Percentiles rank a stretch among this genome's conserved stretches.
phyloP scores from a whole-genome alignment of 2,329 filamentous ascomycete species.

The Domatiomyces catenatus region DNA sequence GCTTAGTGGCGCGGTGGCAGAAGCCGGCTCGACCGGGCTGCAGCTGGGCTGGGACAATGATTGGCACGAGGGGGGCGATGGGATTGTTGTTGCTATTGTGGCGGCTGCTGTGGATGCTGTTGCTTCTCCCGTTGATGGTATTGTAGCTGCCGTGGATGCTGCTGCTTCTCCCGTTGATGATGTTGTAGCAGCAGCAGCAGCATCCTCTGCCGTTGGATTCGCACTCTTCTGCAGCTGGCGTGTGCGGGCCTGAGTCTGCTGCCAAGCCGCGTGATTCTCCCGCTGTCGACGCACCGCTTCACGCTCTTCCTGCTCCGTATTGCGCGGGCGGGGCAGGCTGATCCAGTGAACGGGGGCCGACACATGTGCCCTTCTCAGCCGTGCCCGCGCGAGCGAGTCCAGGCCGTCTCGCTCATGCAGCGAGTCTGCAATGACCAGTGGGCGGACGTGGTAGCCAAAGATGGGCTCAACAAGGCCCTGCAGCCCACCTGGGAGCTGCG shows the following conservation, averaged over 20 bases:
- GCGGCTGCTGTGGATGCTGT: background rate
- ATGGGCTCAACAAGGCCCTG: slow-evolving; percentile 12
- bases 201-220: background rate
- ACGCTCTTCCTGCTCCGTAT: slow-evolving; percentile 6
- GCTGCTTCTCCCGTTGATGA: slow-evolving; percentile 2
- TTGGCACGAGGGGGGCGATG: slow-evolving; percentile 7
- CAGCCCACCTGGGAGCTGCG: slow-evolving; percentile 3
- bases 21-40: background rate
- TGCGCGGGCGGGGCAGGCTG: slow-evolving; percentile 1
- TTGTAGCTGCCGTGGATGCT: background rate
- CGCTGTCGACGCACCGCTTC: slow-evolving; percentile 11
- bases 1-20: background rate
- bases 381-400: slow-evolving; percentile 3
- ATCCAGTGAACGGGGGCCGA: slow-evolving; percentile 2
- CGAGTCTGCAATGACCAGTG: background rate
- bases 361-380: background rate
- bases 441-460: slow-evolving; percentile 4
- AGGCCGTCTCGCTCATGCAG: background rate
- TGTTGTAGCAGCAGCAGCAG: background rate
- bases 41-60: slow-evolving; percentile 3
- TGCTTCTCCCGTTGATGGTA: slow-evolving; percentile 5
- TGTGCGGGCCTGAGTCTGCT: slow-evolving; percentile 9
- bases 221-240: background rate
- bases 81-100: background rate
- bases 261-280: slow-evolving; percentile 13